Conservation (phyloP, 2,329 filamentous ascomycete genomes). For the Neofusicoccum parvum region DNA sequence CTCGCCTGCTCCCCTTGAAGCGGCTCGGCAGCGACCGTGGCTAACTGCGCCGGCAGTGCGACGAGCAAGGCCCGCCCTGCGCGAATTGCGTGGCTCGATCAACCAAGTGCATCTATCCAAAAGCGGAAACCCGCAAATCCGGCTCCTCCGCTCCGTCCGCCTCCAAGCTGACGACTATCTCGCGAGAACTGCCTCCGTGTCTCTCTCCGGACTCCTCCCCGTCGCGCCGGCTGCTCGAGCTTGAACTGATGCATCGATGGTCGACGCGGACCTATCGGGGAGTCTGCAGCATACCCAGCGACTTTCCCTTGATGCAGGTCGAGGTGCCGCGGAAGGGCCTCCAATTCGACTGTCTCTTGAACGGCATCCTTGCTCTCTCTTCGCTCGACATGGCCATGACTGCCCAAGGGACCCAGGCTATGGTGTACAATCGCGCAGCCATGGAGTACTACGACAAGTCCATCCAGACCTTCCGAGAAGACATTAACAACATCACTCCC, state of each 20-base stretch:
- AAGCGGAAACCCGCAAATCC: background rate
- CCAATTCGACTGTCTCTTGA: background rate
- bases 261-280: slow-evolving; percentile 49
- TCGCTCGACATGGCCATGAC: slow-evolving; percentile 33
- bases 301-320: slow-evolving; percentile 40
- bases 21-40: too few relatives aligned
- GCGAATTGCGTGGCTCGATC: slow-evolving; percentile 36
- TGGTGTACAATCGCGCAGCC: slow-evolving; percentile 34
- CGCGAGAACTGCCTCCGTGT: background rate
- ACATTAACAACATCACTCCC: slow-evolving; percentile 32
- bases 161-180: background rate
- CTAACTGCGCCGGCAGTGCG: slow-evolving; percentile 31
- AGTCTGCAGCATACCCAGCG: slow-evolving; percentile 43
- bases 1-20: too few relatives aligned
- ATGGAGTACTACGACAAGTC: slow-evolving; percentile 40
- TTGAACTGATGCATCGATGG: slow-evolving; percentile 58
- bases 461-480: slow-evolving; percentile 34
- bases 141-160: background rate
- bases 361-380: background rate
- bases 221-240: slow-evolving; percentile 39
- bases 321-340: background rate
- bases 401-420: slow-evolving; percentile 22
- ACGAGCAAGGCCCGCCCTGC: slow-evolving; percentile 42
- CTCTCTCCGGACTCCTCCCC: background rate
- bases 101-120: background rate